Percentiles rank a stretch among this genome's conserved stretches.
These are phyloP conservation scores for Akanthomyces uredinophilus DNA, from an alignment of 2,329 filamentous ascomycete species.

Conservation along the genomic window DNA sequence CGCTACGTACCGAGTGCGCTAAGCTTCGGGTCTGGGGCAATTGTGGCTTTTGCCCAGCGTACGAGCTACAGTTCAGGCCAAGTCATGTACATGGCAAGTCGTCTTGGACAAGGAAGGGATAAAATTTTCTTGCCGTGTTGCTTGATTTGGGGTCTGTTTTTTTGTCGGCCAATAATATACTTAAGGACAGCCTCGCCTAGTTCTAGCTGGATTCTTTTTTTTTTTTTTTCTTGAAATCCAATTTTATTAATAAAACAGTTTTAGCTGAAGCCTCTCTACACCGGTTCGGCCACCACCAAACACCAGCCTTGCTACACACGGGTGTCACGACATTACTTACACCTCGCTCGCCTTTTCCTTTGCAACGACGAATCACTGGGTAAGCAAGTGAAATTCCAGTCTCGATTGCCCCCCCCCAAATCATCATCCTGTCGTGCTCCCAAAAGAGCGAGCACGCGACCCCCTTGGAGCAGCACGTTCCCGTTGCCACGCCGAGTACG, in stretches of 20 bases:
- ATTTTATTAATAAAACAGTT: no score
- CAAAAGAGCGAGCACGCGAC: slow-evolving; percentile 4
- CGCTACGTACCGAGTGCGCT: slow-evolving; percentile 12
- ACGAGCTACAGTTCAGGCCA: background rate
- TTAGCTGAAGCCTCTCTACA: background rate
- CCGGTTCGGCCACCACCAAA: background rate
- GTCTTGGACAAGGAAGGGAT: background rate
- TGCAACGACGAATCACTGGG: background rate
- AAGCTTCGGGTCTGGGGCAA: slow-evolving; percentile 2
- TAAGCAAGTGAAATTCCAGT: background rate
- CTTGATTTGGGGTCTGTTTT: background rate
- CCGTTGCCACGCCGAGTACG: slow-evolving; percentile 6
- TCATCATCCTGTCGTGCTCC: background rate
- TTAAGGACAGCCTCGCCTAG: slow-evolving; percentile 3
- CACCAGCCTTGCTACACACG: background rate
- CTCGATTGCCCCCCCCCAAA: background rate
- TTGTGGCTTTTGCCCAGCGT: background rate
- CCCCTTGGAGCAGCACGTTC: background rate
- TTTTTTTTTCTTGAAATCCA: no score
- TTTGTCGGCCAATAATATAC: background rate
- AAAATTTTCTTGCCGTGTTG: background rate
- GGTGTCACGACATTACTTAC: background rate
- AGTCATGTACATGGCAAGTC: no score
- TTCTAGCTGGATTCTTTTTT: background rate
- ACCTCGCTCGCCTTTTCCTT: background rate